phyloP scores from a whole-genome alignment of 2,329 filamentous ascomycete species.

The Chaetomiaceae sp. region DNA sequence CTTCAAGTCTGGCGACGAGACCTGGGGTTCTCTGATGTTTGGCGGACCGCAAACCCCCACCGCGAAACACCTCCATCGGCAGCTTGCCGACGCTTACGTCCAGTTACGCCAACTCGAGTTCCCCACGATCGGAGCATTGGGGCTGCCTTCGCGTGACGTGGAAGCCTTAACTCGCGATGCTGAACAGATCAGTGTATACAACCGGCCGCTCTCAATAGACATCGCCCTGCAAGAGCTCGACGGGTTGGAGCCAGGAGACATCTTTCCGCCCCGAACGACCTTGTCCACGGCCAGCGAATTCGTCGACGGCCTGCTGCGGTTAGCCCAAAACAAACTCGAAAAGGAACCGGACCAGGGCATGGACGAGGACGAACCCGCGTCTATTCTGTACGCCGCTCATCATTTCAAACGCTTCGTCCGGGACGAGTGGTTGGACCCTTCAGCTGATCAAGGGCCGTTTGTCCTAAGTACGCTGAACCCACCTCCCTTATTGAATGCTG shows the following conservation, averaged over 20 bases:
- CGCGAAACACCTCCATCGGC: not conserved
- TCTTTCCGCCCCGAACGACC: constrained; percentile 1
- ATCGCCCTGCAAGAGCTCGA: constrained; percentile 4
- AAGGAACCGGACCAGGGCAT: constrained; percentile 1
- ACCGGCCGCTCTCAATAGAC: constrained; percentile 9
- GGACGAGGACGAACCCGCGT: constrained; percentile 6
- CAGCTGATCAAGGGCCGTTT: not conserved
- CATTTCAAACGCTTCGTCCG: constrained; percentile 8
- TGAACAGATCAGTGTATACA: not conserved
- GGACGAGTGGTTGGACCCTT: constrained; percentile 4
- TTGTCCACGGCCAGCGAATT: constrained; percentile 1
- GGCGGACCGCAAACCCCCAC: not conserved
- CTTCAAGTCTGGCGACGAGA: not conserved
- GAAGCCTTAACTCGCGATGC: constrained; percentile 1
- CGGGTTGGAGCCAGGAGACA: not conserved
- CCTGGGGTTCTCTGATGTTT: not conserved
- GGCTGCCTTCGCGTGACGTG: not conserved
- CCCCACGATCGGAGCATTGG: constrained; percentile 5
- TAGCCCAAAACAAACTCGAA: constrained; percentile 1
- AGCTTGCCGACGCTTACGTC: constrained; percentile 7
- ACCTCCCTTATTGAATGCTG: too few species aligned
- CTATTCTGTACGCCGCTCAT: constrained; percentile 8
- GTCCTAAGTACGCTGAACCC: not conserved
- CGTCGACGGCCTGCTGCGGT: not conserved
- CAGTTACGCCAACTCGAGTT: constrained; percentile 7